A percentile compares a stretch with the other conserved stretches of the same genome.
phyloP scores from a whole-genome alignment of 2,329 filamentous ascomycete genomes.

The Gyromitra esculenta region DNA sequence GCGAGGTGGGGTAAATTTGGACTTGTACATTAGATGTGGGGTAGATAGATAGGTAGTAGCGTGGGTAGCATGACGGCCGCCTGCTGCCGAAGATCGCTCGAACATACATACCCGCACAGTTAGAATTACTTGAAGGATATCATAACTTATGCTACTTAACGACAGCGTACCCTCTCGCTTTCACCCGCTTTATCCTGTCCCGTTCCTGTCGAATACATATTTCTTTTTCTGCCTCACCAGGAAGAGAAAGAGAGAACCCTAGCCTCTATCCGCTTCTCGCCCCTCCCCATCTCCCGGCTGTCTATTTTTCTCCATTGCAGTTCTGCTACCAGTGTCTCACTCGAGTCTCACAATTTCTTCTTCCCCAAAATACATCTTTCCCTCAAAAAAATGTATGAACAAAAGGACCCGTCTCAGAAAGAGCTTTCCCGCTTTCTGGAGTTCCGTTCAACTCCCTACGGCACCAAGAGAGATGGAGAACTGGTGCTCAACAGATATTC shows the following conservation, averaged over 20 bases:
- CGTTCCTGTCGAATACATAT: slow-evolving; percentile 45
- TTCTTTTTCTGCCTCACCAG: slow-evolving; percentile 29
- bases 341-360: slow-evolving; percentile 33
- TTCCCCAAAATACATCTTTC: background rate
- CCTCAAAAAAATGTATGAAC: slow-evolving; percentile 39
- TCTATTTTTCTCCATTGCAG: slow-evolving; percentile 27
- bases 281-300: slow-evolving; percentile 42
- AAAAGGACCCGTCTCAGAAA: slow-evolving; percentile 33
- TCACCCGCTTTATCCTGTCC: slow-evolving; percentile 51
- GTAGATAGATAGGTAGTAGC: slow-evolving; percentile 42
- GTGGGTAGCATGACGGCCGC: slow-evolving; percentile 43
- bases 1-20: slow-evolving; percentile 52
- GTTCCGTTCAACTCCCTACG: slow-evolving; percentile 56
- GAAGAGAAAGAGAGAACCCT: slow-evolving; percentile 34
- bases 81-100: slow-evolving; percentile 49
- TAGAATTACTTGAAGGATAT: slow-evolving; percentile 49
- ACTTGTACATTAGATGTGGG: slow-evolving; percentile 54
- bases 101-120: slow-evolving; percentile 44
- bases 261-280: slow-evolving; percentile 35
- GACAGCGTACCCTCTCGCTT: slow-evolving; percentile 50
- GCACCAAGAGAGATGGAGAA: slow-evolving; percentile 65
- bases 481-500: slow-evolving; percentile 86
- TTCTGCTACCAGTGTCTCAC: slow-evolving; percentile 10
- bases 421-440: slow-evolving; percentile 56
- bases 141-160: slow-evolving; percentile 51